Conservation (phyloP, 129 eudicot species). For the Chrysanthemum lavandulifolium region DNA sequence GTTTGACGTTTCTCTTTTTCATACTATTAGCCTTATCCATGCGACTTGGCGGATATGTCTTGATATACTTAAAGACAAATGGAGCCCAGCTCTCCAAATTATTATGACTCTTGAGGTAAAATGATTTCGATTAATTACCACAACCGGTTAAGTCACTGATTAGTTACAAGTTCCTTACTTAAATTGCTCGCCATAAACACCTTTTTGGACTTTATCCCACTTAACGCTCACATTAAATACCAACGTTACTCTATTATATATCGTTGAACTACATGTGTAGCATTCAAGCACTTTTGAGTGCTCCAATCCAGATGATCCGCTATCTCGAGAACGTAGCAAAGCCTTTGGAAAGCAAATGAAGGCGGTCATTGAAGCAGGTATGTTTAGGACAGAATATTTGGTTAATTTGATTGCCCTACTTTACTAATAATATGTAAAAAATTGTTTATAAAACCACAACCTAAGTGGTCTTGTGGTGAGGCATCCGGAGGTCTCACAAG, state of each 20-base stretch:
- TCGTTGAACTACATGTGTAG: constrained; percentile 28
- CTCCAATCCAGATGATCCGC: constrained; percentile 97
- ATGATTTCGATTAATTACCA: neutral
- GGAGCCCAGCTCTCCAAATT: constrained; percentile 99
- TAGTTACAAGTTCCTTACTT: neutral
- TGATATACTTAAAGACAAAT: constrained; percentile 94
- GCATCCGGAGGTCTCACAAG: too few species aligned
- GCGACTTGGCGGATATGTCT: constrained; percentile 98
- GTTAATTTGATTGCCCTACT: neutral
- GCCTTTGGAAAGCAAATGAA: constrained; percentile 91
- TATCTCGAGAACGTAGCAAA: constrained; percentile 92
- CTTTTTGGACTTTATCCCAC: too few species aligned
- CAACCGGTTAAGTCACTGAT: neutral
- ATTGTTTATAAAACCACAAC: neutral
- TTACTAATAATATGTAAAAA: neutral
- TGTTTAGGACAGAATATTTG: neutral
- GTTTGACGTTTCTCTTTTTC: constrained; percentile 7
- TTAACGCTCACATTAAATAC: neutral
- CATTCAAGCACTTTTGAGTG: constrained; percentile 97
- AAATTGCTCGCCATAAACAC: too few species aligned
- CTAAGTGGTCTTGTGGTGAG: too few species aligned
- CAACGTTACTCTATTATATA: neutral
- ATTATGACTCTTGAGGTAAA: constrained; percentile 84
- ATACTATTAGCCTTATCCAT: constrained; percentile 4
- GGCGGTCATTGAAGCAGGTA: constrained; percentile 99